phyloP scores from a whole-genome alignment of 2,329 filamentous ascomycete genomes.

The Arthrobotrys iridis region DNA sequence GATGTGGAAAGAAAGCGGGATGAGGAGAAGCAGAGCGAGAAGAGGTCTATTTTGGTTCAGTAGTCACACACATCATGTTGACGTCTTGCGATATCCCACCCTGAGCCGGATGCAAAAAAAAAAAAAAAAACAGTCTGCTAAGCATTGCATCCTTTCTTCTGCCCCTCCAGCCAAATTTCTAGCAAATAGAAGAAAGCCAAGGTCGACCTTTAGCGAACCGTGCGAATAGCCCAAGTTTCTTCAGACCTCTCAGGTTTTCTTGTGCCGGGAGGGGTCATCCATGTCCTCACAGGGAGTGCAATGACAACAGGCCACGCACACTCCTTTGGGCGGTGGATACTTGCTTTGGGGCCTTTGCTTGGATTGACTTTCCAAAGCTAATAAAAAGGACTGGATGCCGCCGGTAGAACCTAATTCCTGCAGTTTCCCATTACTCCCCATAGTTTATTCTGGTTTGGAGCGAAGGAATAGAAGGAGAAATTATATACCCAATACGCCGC shows the following conservation, averaged over 20 bases:
- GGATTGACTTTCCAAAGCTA: constrained; percentile 50
- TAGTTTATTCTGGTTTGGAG: constrained; percentile 18
- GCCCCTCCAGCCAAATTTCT: neutral
- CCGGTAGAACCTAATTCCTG: constrained; percentile 24
- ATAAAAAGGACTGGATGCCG: constrained; percentile 31
- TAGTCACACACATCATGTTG: constrained; percentile 18
- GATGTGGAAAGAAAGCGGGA: constrained; percentile 14
- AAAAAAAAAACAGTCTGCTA: too few species aligned
- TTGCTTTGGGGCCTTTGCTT: constrained; percentile 5
- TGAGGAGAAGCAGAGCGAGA: neutral
- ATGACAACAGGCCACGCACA: constrained; percentile 45
- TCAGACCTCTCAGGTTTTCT: constrained; percentile 16
- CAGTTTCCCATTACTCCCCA: neutral
- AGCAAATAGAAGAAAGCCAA: constrained; percentile 25
- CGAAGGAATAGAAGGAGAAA: constrained; percentile 27
- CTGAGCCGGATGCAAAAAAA: constrained; percentile 23
- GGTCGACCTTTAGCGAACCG: constrained; percentile 45
- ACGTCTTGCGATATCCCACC: constrained; percentile 4
- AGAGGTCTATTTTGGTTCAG: constrained; percentile 11
- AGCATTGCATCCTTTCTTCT: neutral
- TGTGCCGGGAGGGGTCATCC: constrained; percentile 46
- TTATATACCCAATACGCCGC: constrained; percentile 13
- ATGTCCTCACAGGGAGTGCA: constrained; percentile 26
- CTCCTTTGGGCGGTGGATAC: constrained; percentile 37
- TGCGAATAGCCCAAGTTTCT: constrained; percentile 32